Evolutionary conservation across 768 basidiomycete genomes (phyloP), one percentile per base, ranked within the genome.

Genomic region (Rhizopogon vesiculosus): DNA sequence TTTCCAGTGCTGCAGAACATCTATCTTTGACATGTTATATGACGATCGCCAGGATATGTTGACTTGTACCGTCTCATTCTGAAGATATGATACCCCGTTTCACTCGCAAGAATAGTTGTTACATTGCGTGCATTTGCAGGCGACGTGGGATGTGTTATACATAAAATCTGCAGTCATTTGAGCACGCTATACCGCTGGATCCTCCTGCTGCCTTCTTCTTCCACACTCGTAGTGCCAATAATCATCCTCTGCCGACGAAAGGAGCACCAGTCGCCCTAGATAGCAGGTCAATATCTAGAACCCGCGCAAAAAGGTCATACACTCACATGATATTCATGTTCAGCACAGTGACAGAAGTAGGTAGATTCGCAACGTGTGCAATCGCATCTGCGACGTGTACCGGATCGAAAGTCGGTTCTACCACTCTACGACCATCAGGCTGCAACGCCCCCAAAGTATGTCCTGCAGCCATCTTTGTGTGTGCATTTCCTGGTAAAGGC

Each of bases 301-400:
- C 39, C 33, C 28, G 48, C 45, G 40, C 53, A 19, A 19, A 54
- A 51, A 1, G 22, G 22, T 16, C n/a, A 7, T 29, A 53, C 4
- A 76, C 84, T 54, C 61, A 91, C 91, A 91, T 87, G 62, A 92
- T 85, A 46, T 80, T 86, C 61, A 90, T 73, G 19, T 85, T 79
- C 40, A 90, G 77, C 53, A 93, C 78, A 16, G 86, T 84, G 5
- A 89, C 86, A 49, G 83, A 80, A 13, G 77, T 75, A 0, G 89
- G 89, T 41, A 93, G 74, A 43, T 73, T 73, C 2, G 88, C 87
- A 50, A 92, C 79, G 63, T 89, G 83, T 7, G 88, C 85, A 38
- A 93, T 69, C 1, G 86, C 79, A 53, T 82, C 74, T 0, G 83
- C 90, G 42, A 93, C 89, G 63, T 93, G 82, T 56, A 80, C 64